phyloP scores from a whole-genome alignment of 257 asterid genomes.

The Cordia subcordata region DNA sequence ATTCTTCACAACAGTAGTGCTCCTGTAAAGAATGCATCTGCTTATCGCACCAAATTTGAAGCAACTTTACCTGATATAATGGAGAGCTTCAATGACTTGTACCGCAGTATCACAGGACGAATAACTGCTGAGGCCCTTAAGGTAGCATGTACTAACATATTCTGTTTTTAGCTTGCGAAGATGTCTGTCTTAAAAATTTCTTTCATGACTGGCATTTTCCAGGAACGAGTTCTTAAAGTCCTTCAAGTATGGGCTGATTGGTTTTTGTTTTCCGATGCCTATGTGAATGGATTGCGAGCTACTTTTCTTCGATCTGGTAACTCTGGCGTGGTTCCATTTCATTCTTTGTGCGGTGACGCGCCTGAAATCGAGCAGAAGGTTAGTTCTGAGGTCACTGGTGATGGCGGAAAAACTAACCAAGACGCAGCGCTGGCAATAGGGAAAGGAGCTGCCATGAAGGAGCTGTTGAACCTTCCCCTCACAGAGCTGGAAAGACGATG shows the following conservation, averaged over 20 bases:
- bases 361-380: slow-evolving; percentile 70
- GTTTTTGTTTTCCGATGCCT: slow-evolving; percentile 91
- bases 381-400: slow-evolving; percentile 43
- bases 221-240: slow-evolving; percentile 89
- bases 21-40: slow-evolving; percentile 94
- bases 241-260: slow-evolving; percentile 98
- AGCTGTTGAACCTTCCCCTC: slow-evolving; percentile 66
- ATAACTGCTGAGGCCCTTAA: slow-evolving; percentile 96
- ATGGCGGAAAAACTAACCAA: slow-evolving; percentile 48
- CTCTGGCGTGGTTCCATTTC: slow-evolving; percentile 75
- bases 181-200: neutral
- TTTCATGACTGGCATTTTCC: slow-evolving; percentile 18
- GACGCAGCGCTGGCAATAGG: slow-evolving; percentile 93
- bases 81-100: slow-evolving; percentile 94
- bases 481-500: slow-evolving; percentile 87
- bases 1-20: slow-evolving; percentile 96
- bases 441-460: slow-evolving; percentile 87
- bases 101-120: slow-evolving; percentile 89
- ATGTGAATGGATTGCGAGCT: slow-evolving; percentile 87
- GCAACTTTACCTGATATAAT: slow-evolving; percentile 77
- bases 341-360: slow-evolving; percentile 87
- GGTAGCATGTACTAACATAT: slow-evolving; percentile 30
- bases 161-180: neutral
- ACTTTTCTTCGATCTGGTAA: slow-evolving; percentile 81
- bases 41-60: slow-evolving; percentile 92